A percentile compares a stretch with the other conserved stretches of the same genome.
phyloP scores from a whole-genome alignment of 768 basidiomycete genomes.

The Mrakia blollopis region DNA sequence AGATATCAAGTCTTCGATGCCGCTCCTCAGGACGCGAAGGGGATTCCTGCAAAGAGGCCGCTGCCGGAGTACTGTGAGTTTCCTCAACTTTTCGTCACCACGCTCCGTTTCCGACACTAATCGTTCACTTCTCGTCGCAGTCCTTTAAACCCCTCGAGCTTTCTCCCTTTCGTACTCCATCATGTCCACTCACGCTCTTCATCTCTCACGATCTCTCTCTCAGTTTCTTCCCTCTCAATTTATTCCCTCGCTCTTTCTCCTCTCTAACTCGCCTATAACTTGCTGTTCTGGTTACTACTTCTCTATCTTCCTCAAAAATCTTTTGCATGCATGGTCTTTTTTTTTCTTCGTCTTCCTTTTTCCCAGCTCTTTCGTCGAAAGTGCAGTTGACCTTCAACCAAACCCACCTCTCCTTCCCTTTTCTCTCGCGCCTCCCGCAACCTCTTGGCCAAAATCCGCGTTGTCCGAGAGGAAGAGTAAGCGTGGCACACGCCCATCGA shows the following conservation, averaged over 20 bases:
- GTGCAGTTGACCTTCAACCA: not conserved
- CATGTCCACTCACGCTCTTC: not conserved
- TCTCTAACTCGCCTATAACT: too few relatives aligned
- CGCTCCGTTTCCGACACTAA: not conserved
- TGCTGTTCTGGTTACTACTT: not conserved
- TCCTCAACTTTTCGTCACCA: not conserved
- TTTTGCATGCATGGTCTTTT: not conserved
- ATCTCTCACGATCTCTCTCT: not conserved
- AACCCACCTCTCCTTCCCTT: not conserved
- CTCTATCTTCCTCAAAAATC: too few relatives aligned
- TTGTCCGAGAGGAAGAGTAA: not conserved
- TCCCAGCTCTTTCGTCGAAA: not conserved
- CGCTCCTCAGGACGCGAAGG: constrained; percentile 96
- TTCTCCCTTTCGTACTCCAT: not conserved
- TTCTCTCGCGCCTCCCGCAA: too few relatives aligned
- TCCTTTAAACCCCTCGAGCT: not conserved
- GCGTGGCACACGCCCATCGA: too few relatives aligned
- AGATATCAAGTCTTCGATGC: constrained; percentile 71
- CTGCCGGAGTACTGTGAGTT: constrained; percentile 32
- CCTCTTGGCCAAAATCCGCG: too few relatives aligned
- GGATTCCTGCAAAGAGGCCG: constrained; percentile 66
- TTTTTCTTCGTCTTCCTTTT: not conserved
- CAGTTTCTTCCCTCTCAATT: not conserved
- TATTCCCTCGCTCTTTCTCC: not conserved
- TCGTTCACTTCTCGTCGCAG: not conserved